phyloP scores from a whole-genome alignment of 129 eudicot species.

The Solidago caesia region DNA sequence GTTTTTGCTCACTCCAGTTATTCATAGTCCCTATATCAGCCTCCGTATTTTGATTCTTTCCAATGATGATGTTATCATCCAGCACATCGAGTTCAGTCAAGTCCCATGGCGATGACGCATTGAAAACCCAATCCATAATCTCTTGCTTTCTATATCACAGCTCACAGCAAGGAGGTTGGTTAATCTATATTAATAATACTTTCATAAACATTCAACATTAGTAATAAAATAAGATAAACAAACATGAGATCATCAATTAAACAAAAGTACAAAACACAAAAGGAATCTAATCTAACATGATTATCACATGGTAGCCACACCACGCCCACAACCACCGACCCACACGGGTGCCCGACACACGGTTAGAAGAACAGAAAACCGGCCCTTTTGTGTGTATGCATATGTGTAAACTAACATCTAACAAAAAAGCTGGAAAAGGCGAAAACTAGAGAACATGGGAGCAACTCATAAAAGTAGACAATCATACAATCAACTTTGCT shows the following conservation, averaged over 20 bases:
- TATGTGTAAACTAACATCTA: neutral
- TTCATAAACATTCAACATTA: neutral
- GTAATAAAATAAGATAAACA: neutral
- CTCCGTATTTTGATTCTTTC: slow-evolving; percentile 26
- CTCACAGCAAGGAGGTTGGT: slow-evolving; percentile 1
- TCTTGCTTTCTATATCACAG: neutral
- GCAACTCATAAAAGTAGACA: slow-evolving; percentile 16
- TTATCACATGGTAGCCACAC: slow-evolving; percentile 23
- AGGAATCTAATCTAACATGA: slow-evolving; percentile 2
- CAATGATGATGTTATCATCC: slow-evolving; percentile 21
- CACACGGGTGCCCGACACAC: slow-evolving; percentile 19
- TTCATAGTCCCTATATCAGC: slow-evolving; percentile 13
- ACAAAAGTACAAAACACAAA: neutral
- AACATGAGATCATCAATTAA: neutral
- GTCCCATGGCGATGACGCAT: slow-evolving; percentile 43
- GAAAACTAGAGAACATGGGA: slow-evolving; percentile 26
- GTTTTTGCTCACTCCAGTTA: slow-evolving; percentile 21
- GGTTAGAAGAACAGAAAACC: slow-evolving; percentile 1
- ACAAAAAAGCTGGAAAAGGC: slow-evolving; percentile 1
- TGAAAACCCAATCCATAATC: slow-evolving; percentile 46
- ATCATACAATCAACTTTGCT: neutral
- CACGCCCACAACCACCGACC: slow-evolving; percentile 17
- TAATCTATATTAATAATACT: neutral
- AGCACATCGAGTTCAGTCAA: slow-evolving; percentile 26
- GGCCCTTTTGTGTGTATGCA: neutral